Evolutionary conservation across 1,139 yeast genomes (phyloP), one percentile per base, ranked within the genome.

Genomic region (Taphrina pruni): DNA sequence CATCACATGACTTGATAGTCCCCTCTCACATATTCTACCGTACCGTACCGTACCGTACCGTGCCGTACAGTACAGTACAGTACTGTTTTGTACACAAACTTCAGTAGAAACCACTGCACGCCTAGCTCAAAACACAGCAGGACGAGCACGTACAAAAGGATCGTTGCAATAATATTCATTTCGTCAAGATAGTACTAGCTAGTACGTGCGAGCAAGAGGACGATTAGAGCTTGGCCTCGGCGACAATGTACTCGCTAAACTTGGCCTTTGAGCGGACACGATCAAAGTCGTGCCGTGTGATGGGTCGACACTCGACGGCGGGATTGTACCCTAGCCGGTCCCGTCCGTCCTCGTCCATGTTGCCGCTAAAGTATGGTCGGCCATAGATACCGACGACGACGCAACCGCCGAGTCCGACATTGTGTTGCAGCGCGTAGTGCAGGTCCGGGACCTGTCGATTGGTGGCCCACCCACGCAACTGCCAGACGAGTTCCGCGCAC

Each of bases 401-500:
- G 12, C 55, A 46, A 7, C 67, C 67, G n/a, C 67, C 67, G 21
- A 64, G 61, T 14, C 78, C 78, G 36, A 76, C 72, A 52, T 76
- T 76, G 69, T 76, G 78, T 71, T 76, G 78, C 39, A 76, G 71
- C 26, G 74, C 73, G 65, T 75, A 72, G 41, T 73, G 70, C 20
- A 75, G 73, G 46, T 73, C 69, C 21, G 74, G 74, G 32, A 76
- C 77, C 1, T 73, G 67, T 11, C 78, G 74, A 70, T 76, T 76
- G 26, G 73, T 73, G 12, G 77, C 76, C 76, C 78, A 76, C 11
- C 78, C 78, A 50, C 78, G 73, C 48, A 76, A 65, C 60, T 76
- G 78, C 77, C 78, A 76, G 21, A 73, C 74, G 9, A 76, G 72
- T 65, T 76, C 78, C 4, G 76, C 73, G 66, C 76, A 75, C 69